Conservation (phyloP, 768 basidiomycete genomes). For the Suillus tomentosus region DNA sequence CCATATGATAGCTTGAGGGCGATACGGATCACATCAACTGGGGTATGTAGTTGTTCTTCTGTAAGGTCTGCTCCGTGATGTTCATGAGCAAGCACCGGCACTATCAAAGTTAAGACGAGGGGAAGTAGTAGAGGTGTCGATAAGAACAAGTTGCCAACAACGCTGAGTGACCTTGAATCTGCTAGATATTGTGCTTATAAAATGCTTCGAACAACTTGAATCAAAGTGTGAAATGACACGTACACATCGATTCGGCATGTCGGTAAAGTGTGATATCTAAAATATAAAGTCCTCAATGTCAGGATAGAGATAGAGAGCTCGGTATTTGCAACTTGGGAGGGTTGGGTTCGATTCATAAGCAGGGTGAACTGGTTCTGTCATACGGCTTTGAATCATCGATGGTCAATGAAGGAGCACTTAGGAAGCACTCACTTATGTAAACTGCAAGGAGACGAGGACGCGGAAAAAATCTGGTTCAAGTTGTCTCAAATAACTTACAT, state of each 20-base stretch:
- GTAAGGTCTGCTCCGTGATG: constrained; percentile 60
- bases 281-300: constrained; percentile 10
- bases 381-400: constrained; percentile 15
- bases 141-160: neutral
- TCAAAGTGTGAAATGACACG: too few relatives aligned
- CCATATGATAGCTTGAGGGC: constrained; percentile 80
- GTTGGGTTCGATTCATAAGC: constrained; percentile 26
- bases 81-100: constrained; percentile 45
- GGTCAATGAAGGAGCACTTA: neutral
- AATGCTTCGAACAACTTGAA: neutral
- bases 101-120: neutral
- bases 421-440: too few relatives aligned
- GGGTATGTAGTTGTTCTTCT: constrained; percentile 63
- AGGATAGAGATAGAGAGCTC: constrained; percentile 18
- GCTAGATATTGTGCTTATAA: neutral
- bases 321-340: constrained; percentile 26
- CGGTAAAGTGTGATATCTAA: too few relatives aligned
- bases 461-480: too few relatives aligned
- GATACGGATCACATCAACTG: constrained; percentile 84
- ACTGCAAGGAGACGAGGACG: too few relatives aligned
- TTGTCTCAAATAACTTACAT: too few relatives aligned
- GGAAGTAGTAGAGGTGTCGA: neutral
- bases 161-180: neutral
- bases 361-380: constrained; percentile 19
- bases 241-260: too few relatives aligned